phyloP scores from a whole-genome alignment of 192 early-diverging fungal genomes.

The Backusella parvicylindrica region DNA sequence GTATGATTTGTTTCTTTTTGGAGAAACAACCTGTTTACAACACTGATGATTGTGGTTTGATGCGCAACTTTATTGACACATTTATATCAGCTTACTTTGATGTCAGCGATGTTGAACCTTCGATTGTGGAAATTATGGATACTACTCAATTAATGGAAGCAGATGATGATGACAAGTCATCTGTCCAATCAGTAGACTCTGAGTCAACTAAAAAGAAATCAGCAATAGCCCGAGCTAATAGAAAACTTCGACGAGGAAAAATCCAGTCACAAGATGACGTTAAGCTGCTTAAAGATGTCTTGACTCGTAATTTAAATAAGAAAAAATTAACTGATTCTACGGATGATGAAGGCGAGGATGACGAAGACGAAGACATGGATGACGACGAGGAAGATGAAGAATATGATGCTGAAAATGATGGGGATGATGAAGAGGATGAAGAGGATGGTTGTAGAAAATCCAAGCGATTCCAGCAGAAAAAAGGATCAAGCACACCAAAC shows the following conservation, averaged over 20 bases:
- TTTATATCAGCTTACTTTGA: constrained; percentile 70
- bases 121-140: constrained; percentile 35
- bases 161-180: constrained; percentile 17
- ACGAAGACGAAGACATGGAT: constrained; percentile 9
- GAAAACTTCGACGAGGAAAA: constrained; percentile 12
- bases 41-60: constrained; percentile 63
- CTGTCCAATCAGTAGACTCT: constrained; percentile 13
- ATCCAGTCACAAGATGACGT: neutral
- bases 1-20: constrained; percentile 66
- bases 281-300: constrained; percentile 6
- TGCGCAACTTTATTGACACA: constrained; percentile 68
- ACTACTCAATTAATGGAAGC: constrained; percentile 45
- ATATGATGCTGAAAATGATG: constrained; percentile 10
- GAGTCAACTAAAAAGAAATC: neutral
- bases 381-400: neutral
- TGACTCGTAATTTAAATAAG: constrained; percentile 18
- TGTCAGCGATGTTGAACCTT: constrained; percentile 28
- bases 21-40: constrained; percentile 52
- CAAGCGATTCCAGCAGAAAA: constrained; percentile 30
- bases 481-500: neutral
- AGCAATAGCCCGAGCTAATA: neutral
- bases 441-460: neutral
- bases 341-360: constrained; percentile 22
- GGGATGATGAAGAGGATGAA: neutral
- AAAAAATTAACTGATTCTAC: constrained; percentile 17